These are phyloP conservation scores for Nepenthes alata DNA, from an alignment of 179 eudicot species.

Conservation along the genomic window DNA sequence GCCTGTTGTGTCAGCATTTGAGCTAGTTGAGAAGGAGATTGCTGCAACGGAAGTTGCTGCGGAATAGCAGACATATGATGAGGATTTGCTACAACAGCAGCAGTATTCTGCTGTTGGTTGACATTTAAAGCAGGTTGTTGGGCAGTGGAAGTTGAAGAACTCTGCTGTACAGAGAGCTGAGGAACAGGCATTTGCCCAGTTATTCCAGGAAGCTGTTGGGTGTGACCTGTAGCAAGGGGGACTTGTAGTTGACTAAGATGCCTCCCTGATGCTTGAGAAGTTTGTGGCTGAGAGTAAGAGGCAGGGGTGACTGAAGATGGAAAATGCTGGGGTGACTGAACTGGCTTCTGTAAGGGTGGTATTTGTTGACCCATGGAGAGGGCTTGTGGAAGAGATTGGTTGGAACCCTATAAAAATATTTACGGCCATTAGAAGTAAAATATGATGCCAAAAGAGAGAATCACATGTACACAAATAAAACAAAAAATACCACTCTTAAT, in stretches of 20 bases:
- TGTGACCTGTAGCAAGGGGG: conserved; percentile 24
- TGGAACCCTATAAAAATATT: conserved; percentile 19
- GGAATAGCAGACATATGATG: conserved; percentile 26
- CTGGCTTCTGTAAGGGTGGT: conserved; percentile 47
- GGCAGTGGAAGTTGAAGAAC: conserved; percentile 25
- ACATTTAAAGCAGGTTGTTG: conserved; percentile 20
- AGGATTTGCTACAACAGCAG: conserved; percentile 31
- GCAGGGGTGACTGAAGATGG: conserved; percentile 32
- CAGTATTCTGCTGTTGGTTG: conserved; percentile 24
- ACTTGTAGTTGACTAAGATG: conserved; percentile 34
- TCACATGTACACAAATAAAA: too few relatives aligned
- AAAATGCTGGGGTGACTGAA: conserved; percentile 50
- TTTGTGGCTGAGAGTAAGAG: conserved; percentile 33
- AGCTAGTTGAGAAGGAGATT: conserved; percentile 74
- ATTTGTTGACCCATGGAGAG: conserved; percentile 31
- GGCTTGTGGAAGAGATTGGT: conserved; percentile 31
- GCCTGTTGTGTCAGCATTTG: conserved; percentile 91
- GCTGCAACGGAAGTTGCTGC: conserved; percentile 30
- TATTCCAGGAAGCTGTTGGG: conserved; percentile 29
- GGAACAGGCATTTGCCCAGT: conserved; percentile 30
- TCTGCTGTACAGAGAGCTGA: conserved; percentile 38
- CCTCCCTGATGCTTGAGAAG: conserved; percentile 25
- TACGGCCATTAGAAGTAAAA: neutral
- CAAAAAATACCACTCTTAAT: too few relatives aligned
- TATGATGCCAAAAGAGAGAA: too few relatives aligned